These are phyloP conservation scores for Cercospora sp. DNA, from an alignment of 2,329 filamentous ascomycete genomes.

Conservation along the genomic window DNA sequence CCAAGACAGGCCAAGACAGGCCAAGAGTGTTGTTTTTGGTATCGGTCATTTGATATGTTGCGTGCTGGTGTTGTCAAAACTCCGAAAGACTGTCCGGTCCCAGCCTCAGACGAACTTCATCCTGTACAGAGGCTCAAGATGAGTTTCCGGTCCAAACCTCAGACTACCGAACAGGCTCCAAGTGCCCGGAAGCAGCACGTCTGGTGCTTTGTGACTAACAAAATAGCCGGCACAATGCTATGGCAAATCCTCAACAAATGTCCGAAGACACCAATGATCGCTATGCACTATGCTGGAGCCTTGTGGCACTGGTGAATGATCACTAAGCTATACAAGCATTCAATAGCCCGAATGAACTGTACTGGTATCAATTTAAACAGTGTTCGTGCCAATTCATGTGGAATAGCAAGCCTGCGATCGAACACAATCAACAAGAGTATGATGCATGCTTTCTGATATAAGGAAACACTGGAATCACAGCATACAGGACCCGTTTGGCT, in stretches of 20 bases:
- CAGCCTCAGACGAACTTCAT: neutral
- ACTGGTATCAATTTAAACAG: neutral
- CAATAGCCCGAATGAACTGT: neutral
- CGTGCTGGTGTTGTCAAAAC: neutral
- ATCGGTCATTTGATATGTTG: neutral
- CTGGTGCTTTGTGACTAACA: neutral
- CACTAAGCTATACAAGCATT: neutral
- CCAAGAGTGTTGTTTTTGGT: no score
- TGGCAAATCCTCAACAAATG: neutral
- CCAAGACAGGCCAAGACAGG: no score
- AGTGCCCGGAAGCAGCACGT: neutral
- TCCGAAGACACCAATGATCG: neutral
- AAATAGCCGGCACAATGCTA: neutral
- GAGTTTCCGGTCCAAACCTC: neutral
- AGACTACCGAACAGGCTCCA: neutral
- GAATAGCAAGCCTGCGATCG: neutral
- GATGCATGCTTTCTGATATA: no score
- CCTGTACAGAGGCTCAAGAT: neutral
- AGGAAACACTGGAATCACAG: no score
- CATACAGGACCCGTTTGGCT: no score
- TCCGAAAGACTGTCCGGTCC: neutral
- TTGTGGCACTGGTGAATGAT: neutral
- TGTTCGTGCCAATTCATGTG: neutral
- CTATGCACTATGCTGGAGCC: neutral
- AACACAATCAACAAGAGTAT: neutral